A percentile compares a stretch with the other conserved stretches of the same genome.
Conservation (phyloP, 495 filamentous ascomycete genomes). For the Chaetomium cochliodes region DNA sequence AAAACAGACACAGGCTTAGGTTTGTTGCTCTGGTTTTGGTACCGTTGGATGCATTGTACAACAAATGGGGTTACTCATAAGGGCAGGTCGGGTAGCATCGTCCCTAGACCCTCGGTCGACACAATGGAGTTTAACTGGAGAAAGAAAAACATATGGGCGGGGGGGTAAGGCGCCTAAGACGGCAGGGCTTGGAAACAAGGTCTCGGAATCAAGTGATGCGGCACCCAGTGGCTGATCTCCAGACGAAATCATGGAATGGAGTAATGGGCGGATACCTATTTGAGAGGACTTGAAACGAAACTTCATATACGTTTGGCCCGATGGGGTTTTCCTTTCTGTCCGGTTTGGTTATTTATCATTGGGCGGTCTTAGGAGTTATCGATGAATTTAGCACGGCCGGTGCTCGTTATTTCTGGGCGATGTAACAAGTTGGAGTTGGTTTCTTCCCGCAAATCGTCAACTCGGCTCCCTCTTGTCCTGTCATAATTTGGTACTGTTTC, state of each 20-base stretch:
- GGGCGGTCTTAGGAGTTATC: neutral
- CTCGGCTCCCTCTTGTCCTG: neutral
- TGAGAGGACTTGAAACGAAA: neutral
- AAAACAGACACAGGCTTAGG: neutral
- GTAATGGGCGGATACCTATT: constrained; percentile 8
- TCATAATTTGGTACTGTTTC: neutral
- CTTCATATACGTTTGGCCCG: neutral
- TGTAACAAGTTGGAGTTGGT: constrained; percentile 2
- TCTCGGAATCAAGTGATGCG: neutral
- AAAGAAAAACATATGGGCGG: neutral
- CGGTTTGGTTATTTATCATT: neutral
- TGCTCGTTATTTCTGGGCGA: neutral
- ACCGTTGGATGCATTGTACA: constrained; percentile 10
- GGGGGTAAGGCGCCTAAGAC: neutral
- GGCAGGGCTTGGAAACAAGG: neutral
- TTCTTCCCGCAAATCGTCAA: neutral
- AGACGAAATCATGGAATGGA: neutral
- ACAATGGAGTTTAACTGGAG: neutral
- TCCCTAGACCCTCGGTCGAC: neutral
- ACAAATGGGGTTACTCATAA: constrained; percentile 1
- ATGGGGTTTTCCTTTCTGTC: neutral
- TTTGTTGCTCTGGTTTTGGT: neutral
- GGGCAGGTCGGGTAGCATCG: neutral
- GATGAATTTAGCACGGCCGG: neutral
- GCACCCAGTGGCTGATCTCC: neutral